Conservation (phyloP, 805 yeast genomes). For the Zygosaccharomyces bailii region DNA sequence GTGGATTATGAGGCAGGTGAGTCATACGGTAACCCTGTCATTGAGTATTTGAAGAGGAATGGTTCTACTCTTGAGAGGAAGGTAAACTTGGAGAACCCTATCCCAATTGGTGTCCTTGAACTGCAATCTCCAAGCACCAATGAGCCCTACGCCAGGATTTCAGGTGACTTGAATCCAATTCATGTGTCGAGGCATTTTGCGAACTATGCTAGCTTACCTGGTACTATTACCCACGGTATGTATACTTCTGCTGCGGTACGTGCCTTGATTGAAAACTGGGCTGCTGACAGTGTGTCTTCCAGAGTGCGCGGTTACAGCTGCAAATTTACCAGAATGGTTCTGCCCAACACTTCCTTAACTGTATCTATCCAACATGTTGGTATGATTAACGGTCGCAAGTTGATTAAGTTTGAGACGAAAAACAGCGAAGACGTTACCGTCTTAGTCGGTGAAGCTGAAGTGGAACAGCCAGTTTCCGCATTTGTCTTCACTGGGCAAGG, state of each 20-base stretch:
- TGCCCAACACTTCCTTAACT: conserved; percentile 87
- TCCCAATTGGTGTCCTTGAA: conserved; percentile 66
- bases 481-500: conserved; percentile 99
- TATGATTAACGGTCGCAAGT: conserved; percentile 98
- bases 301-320: conserved; percentile 95
- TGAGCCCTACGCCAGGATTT: conserved; percentile 94
- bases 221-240: conserved; percentile 99
- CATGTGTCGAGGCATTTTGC: conserved; percentile 96
- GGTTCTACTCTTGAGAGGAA: conserved; percentile 96
- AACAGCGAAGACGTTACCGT: conserved; percentile 81
- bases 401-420: conserved; percentile 84
- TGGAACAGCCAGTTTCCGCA: conserved; percentile 95
- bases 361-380: conserved; percentile 93
- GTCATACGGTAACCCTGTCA: conserved; percentile 96
- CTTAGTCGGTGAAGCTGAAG: conserved; percentile 93
- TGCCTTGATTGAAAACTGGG: conserved; percentile 95
- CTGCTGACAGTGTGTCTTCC: conserved; percentile 93
- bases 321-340: conserved; percentile 91
- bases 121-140: conserved; percentile 89
- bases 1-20: conserved; percentile 86
- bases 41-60: conserved; percentile 86
- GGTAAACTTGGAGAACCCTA: conserved; percentile 80
- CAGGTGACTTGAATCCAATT: conserved; percentile 98
- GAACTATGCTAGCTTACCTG: conserved; percentile 87
- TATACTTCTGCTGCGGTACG: conserved; percentile 94